Percentiles rank a stretch among this genome's conserved stretches.
These are phyloP conservation scores for Pythium graminicola DNA, from an alignment of 352 stramenopile genomes.

Conservation along the genomic window DNA sequence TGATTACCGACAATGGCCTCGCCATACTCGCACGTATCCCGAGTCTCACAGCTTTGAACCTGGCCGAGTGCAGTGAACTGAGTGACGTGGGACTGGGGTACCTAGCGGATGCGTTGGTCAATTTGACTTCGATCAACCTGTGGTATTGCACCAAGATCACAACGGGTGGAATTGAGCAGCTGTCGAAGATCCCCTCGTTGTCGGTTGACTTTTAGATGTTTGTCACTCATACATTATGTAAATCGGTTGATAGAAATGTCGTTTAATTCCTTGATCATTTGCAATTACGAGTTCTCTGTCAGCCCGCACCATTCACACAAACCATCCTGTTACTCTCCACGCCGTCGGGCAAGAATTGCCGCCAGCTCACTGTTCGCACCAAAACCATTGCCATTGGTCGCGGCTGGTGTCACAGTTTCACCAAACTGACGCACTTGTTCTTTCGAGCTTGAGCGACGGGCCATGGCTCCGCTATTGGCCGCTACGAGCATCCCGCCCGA, in stretches of 20 bases:
- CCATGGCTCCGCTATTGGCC: neutral
- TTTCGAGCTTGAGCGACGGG: conserved; percentile 29
- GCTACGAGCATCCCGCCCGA: conserved; percentile 3
- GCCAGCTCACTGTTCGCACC: conserved; percentile 75
- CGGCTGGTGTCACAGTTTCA: conserved; percentile 29
- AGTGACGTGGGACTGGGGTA: conserved; percentile 49
- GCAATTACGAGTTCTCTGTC: no score
- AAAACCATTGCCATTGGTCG: conserved; percentile 16
- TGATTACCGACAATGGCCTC: conserved; percentile 64
- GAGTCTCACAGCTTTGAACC: conserved; percentile 58
- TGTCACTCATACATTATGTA: neutral
- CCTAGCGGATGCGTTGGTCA: conserved; percentile 32
- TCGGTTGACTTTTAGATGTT: conserved; percentile 38
- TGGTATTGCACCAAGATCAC: conserved; percentile 82
- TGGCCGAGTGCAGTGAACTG: conserved; percentile 67
- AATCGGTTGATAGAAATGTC: no score
- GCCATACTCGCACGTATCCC: conserved; percentile 33
- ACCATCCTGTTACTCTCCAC: conserved; percentile 23
- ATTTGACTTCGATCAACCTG: conserved; percentile 60
- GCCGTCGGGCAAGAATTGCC: conserved; percentile 66
- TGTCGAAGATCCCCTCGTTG: conserved; percentile 37
- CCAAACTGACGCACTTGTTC: conserved; percentile 76
- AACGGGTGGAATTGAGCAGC: conserved; percentile 37
- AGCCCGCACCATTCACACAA: no score
- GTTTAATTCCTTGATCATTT: no score